phyloP scores from a whole-genome alignment of 2,329 filamentous ascomycete species.

The Aspergillus pseudoterreus region DNA sequence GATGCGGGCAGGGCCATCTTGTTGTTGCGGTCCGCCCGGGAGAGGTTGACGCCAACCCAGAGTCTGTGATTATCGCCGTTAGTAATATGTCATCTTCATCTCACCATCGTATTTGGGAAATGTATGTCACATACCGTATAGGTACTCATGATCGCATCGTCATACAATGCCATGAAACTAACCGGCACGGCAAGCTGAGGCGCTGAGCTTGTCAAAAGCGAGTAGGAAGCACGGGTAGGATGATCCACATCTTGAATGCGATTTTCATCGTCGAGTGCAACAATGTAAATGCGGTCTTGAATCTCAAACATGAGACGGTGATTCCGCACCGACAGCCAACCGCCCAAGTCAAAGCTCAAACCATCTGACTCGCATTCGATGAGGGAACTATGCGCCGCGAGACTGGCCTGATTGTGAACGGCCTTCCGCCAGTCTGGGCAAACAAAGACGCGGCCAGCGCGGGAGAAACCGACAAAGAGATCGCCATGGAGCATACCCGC shows the following conservation, averaged over 20 bases:
- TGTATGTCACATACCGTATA: conserved; percentile 32
- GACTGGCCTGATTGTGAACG: conserved; percentile 23
- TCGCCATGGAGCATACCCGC: conserved; percentile 43
- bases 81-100: no score
- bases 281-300: conserved; percentile 41
- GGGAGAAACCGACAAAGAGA: conserved; percentile 44
- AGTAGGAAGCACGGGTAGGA: conserved; percentile 25
- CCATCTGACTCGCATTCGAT: conserved; percentile 43
- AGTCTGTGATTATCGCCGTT: conserved; percentile 16
- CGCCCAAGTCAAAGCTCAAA: conserved; percentile 43
- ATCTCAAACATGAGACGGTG: conserved; percentile 45
- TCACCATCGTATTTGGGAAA: no score
- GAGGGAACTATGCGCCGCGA: conserved; percentile 28
- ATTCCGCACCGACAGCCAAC: conserved; percentile 44
- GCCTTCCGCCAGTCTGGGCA: conserved; percentile 43
- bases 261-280: conserved; percentile 37
- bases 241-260: conserved; percentile 18
- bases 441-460: conserved; percentile 42
- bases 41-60: conserved; percentile 26
- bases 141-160: conserved; percentile 47
- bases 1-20: conserved; percentile 26
- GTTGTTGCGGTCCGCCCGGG: conserved; percentile 17
- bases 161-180: conserved; percentile 46
- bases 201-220: conserved; percentile 34
- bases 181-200: conserved; percentile 41